phyloP scores from a whole-genome alignment of 2,329 filamentous ascomycete species.

The Ophiocordyceps camponoti-rufipedis region DNA sequence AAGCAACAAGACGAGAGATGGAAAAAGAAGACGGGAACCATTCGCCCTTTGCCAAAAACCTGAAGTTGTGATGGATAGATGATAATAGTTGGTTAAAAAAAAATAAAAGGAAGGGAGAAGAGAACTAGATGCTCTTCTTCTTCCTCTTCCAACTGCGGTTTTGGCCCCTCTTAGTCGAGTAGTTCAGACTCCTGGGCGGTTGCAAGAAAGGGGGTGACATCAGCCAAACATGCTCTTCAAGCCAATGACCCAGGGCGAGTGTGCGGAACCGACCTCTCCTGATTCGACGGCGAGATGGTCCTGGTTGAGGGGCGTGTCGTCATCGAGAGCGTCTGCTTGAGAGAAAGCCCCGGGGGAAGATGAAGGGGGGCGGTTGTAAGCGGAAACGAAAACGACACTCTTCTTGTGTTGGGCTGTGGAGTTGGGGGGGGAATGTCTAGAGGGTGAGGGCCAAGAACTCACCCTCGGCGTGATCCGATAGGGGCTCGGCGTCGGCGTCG shows the following conservation, averaged over 20 bases:
- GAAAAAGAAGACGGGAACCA: too few relatives aligned
- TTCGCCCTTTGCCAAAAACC: too few relatives aligned
- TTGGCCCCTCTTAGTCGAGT: conserved; percentile 2
- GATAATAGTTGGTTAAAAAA: too few relatives aligned
- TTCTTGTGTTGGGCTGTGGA: not conserved
- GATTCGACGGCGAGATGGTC: conserved; percentile 1
- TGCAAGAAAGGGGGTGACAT: conserved; percentile 2
- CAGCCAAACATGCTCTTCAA: conserved; percentile 10
- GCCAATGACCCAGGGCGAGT: conserved; percentile 6
- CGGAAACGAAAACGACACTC: not conserved
- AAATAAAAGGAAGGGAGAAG: too few relatives aligned
- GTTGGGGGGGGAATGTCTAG: too few relatives aligned
- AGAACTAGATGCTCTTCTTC: too few relatives aligned
- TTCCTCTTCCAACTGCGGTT: not conserved
- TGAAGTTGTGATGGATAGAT: too few relatives aligned
- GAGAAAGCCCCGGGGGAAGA: not conserved
- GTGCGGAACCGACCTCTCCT: conserved; percentile 10
- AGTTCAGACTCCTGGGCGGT: conserved; percentile 6
- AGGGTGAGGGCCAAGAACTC: not conserved
- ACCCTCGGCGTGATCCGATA: not conserved
- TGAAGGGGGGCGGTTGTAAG: not conserved
- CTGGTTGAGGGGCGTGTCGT: not conserved
- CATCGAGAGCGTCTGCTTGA: not conserved
- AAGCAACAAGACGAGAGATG: too few relatives aligned
- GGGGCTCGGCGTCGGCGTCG: conserved; percentile 2